phyloP scores from a whole-genome alignment of 2,329 filamentous ascomycete genomes.

The Atkinsonella texensis region DNA sequence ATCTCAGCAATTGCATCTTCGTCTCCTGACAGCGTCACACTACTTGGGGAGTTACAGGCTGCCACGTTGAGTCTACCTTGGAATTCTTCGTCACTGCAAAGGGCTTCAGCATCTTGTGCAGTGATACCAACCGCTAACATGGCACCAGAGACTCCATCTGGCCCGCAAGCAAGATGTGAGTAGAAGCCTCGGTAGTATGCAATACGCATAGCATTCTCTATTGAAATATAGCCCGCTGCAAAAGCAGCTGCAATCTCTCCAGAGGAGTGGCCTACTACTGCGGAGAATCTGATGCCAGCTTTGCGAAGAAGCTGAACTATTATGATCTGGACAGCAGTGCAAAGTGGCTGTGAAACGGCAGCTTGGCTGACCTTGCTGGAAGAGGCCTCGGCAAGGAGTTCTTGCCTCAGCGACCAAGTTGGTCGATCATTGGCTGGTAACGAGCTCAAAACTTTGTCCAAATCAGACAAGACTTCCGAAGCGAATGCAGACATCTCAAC shows the following conservation, averaged over 20 bases:
- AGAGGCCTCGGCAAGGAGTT: neutral
- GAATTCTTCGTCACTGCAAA: conserved; percentile 10
- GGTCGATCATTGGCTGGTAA: neutral
- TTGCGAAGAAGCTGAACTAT: conserved; percentile 24
- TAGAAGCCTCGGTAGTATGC: conserved; percentile 6
- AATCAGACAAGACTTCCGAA: neutral
- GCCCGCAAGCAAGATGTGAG: conserved; percentile 1
- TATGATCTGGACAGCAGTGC: conserved; percentile 26
- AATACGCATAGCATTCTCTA: conserved; percentile 4
- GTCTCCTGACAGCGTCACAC: conserved; percentile 20
- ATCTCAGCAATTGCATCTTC: conserved; percentile 15
- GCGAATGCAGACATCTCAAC: conserved; percentile 1
- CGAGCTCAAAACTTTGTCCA: neutral
- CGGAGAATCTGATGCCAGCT: conserved; percentile 17
- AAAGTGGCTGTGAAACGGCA: conserved; percentile 18
- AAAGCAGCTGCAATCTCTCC: conserved; percentile 32
- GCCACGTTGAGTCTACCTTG: conserved; percentile 14
- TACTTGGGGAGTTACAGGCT: conserved; percentile 12
- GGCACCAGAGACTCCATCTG: neutral
- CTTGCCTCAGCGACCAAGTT: conserved; percentile 1
- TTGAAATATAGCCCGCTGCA: conserved; percentile 14
- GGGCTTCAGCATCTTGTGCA: neutral
- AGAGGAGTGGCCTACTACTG: conserved; percentile 26
- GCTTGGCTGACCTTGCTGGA: conserved; percentile 1
- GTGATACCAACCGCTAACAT: conserved; percentile 15